A percentile compares a stretch with the other conserved stretches of the same genome.
Evolutionary conservation across 768 basidiomycete species (phyloP).

Genomic region (Collybiopsis luxurians): DNA sequence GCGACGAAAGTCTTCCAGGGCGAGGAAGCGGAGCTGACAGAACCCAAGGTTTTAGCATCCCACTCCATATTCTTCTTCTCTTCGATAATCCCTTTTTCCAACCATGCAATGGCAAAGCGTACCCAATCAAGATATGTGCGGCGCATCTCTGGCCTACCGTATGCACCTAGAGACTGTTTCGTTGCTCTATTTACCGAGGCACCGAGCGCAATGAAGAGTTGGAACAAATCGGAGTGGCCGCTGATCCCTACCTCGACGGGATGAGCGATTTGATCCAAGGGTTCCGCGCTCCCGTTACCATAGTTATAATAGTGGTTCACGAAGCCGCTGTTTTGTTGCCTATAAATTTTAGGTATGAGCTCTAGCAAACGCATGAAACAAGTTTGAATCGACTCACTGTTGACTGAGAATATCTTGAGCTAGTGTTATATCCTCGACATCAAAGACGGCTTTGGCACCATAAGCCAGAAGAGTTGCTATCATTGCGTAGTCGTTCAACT

Average conservation of each 20-base stretch:
- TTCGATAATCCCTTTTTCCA: constrained; percentile 20
- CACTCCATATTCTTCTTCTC: constrained; percentile 14
- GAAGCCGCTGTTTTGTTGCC: background rate
- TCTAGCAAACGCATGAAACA: background rate
- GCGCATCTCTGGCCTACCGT: constrained; percentile 16
- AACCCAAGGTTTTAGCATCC: background rate
- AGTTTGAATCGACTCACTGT: background rate
- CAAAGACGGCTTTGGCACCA: constrained; percentile 34
- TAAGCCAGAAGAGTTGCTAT: constrained; percentile 37
- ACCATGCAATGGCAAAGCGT: constrained; percentile 22
- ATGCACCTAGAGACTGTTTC: constrained; percentile 18
- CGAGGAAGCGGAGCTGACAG: background rate
- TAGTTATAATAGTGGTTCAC: background rate
- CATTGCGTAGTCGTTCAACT: constrained; percentile 29
- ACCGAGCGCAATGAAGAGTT: constrained; percentile 36
- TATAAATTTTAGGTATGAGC: background rate
- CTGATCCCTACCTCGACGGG: constrained; percentile 38
- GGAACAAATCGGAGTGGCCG: constrained; percentile 33
- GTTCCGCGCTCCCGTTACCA: constrained; percentile 13
- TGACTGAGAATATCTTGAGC: constrained; percentile 14
- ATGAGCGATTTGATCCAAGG: constrained; percentile 23
- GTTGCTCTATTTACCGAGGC: constrained; percentile 31
- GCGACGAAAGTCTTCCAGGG: constrained; percentile 14
- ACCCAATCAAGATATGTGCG: constrained; percentile 39
- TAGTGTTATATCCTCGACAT: constrained; percentile 33